phyloP scores from a whole-genome alignment of 176 grass and related monocot species.

The Carex scoparia region DNA sequence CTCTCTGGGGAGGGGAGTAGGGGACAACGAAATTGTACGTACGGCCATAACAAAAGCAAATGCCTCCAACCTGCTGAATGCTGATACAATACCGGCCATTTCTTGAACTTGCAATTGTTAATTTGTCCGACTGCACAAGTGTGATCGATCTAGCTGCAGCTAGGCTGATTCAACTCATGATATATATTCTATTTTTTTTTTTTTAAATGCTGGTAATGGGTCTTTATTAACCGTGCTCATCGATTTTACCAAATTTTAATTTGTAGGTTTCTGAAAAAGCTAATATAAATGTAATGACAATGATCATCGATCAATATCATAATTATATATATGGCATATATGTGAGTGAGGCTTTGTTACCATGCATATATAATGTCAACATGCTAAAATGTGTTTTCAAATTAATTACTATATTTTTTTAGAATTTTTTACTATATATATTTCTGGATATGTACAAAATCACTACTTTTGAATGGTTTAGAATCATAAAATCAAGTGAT shows the following conservation, averaged over 20 bases:
- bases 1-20: background rate
- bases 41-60: constrained; percentile 10
- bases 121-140: background rate
- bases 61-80: background rate
- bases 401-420: too few relatives aligned
- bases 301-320: background rate
- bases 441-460: too few relatives aligned
- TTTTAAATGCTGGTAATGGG: background rate
- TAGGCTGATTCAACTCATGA: background rate
- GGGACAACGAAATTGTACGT: constrained; percentile 10
- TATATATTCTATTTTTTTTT: too few relatives aligned
- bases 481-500: too few relatives aligned
- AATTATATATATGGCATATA: too few relatives aligned
- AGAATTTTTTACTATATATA: too few relatives aligned
- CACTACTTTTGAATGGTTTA: too few relatives aligned
- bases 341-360: too few relatives aligned
- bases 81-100: background rate
- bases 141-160: background rate
- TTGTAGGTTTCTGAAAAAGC: background rate
- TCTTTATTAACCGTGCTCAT: background rate
- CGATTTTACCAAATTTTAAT: background rate
- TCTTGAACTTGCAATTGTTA: background rate
- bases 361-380: too few relatives aligned
- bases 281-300: background rate
- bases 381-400: too few relatives aligned